These are phyloP conservation scores for Fusarium brevicatenulatum DNA, from an alignment of 2,329 filamentous ascomycete species.

Conservation along the genomic window DNA sequence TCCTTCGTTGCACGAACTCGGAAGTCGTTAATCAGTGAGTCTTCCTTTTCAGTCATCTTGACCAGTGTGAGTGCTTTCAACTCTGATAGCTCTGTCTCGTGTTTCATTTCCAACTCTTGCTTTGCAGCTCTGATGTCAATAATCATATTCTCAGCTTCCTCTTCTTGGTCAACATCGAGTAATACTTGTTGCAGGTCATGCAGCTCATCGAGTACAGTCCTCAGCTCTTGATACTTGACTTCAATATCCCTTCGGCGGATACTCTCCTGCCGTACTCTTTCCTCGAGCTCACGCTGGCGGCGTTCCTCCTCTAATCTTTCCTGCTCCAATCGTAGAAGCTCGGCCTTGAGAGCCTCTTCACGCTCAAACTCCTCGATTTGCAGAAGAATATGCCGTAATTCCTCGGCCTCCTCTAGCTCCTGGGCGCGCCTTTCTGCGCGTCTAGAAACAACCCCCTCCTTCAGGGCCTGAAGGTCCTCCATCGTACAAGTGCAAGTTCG, in stretches of 20 bases:
- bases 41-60: slow-evolving; percentile 50
- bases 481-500: slow-evolving; percentile 74
- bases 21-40: slow-evolving; percentile 54
- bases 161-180: slow-evolving; percentile 52
- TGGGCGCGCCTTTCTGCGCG: slow-evolving; percentile 47
- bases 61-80: slow-evolving; percentile 40
- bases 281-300: slow-evolving; percentile 50
- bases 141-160: slow-evolving; percentile 46
- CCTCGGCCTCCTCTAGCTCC: slow-evolving; percentile 50
- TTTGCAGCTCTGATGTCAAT: slow-evolving; percentile 39
- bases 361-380: slow-evolving; percentile 61
- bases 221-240: slow-evolving; percentile 52
- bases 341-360: slow-evolving; percentile 55
- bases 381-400: slow-evolving; percentile 53
- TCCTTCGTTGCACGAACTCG: slow-evolving; percentile 54
- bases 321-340: slow-evolving; percentile 52
- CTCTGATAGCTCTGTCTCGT: slow-evolving; percentile 48
- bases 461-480: slow-evolving; percentile 55
- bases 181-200: slow-evolving; percentile 55
- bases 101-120: slow-evolving; percentile 47
- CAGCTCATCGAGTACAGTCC: slow-evolving; percentile 50
- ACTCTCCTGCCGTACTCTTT: slow-evolving; percentile 54
- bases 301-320: slow-evolving; percentile 51
- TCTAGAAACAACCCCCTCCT: slow-evolving; percentile 50
- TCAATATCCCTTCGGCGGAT: slow-evolving; percentile 53